phyloP scores from a whole-genome alignment of 2,329 filamentous ascomycete genomes.

The Aureobasidium sp. region DNA sequence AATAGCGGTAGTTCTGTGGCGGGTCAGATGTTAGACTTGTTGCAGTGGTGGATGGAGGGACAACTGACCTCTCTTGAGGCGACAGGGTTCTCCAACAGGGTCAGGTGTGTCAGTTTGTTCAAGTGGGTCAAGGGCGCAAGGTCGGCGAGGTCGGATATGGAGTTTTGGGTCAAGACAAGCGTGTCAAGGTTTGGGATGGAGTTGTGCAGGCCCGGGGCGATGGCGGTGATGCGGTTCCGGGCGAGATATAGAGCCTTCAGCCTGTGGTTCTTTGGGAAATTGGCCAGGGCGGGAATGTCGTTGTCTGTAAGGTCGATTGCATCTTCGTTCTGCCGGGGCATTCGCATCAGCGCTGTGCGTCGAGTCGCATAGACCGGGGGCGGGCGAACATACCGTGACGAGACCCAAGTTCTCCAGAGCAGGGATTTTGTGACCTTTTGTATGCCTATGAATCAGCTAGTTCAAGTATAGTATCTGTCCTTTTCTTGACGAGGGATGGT shows the following conservation, averaged over 20 bases:
- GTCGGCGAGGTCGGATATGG: constrained; percentile 74
- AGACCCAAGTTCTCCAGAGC: constrained; percentile 96
- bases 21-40: not conserved
- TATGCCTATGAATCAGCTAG: constrained; percentile 29
- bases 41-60: not conserved
- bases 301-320: constrained; percentile 98
- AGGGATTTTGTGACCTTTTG: constrained; percentile 91
- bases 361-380: not conserved
- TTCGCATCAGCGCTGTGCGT: not conserved
- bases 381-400: constrained; percentile 60
- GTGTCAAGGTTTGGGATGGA: constrained; percentile 75
- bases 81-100: constrained; percentile 79
- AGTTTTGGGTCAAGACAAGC: constrained; percentile 75
- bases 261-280: constrained; percentile 86
- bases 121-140: constrained; percentile 69
- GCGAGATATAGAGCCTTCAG: constrained; percentile 81
- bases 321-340: constrained; percentile 65
- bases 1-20: constrained; percentile 79
- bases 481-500: constrained; percentile 49
- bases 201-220: constrained; percentile 65
- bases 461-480: constrained; percentile 88
- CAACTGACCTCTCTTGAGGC: constrained; percentile 76
- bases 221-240: constrained; percentile 74
- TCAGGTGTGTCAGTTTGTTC: constrained; percentile 64
- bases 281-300: constrained; percentile 79